phyloP scores from a whole-genome alignment of 2,329 filamentous ascomycete species.

The Fusarium cyanostomum region DNA sequence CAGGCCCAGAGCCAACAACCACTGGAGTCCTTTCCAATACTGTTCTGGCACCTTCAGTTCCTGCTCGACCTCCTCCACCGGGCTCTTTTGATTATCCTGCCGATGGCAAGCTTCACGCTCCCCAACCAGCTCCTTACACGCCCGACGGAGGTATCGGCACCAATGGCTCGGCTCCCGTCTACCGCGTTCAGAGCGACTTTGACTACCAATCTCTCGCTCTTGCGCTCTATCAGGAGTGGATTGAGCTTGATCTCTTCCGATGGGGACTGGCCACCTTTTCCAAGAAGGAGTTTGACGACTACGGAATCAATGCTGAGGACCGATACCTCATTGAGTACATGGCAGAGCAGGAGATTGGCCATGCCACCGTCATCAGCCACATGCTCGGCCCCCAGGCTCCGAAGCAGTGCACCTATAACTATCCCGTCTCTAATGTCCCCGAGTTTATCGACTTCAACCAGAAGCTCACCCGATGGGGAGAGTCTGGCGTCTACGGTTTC shows the following conservation, averaged over 20 bases:
- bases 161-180: conserved; percentile 79
- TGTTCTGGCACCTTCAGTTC: conserved; percentile 66
- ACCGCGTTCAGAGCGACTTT: conserved; percentile 82
- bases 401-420: conserved; percentile 82
- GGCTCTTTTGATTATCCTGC: conserved; percentile 76
- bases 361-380: conserved; percentile 80
- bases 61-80: conserved; percentile 64
- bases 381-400: conserved; percentile 78
- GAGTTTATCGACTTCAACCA: conserved; percentile 87
- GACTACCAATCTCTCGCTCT: conserved; percentile 82
- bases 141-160: conserved; percentile 80
- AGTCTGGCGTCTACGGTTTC: conserved; percentile 84
- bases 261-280: conserved; percentile 77
- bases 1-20: conserved; percentile 68
- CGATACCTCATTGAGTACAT: conserved; percentile 78
- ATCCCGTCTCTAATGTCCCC: conserved; percentile 76
- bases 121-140: conserved; percentile 75
- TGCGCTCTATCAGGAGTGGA: conserved; percentile 83
- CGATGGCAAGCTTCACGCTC: conserved; percentile 73
- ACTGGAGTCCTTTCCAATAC: conserved; percentile 73
- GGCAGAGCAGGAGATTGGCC: conserved; percentile 79
- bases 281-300: conserved; percentile 72
- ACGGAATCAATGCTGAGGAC: conserved; percentile 74
- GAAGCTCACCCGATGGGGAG: conserved; percentile 84
- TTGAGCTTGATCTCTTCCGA: conserved; percentile 85